Evolutionary conservation across 371 early-diverging fungal species (phyloP).

Genomic region (Coemansia sp.): DNA sequence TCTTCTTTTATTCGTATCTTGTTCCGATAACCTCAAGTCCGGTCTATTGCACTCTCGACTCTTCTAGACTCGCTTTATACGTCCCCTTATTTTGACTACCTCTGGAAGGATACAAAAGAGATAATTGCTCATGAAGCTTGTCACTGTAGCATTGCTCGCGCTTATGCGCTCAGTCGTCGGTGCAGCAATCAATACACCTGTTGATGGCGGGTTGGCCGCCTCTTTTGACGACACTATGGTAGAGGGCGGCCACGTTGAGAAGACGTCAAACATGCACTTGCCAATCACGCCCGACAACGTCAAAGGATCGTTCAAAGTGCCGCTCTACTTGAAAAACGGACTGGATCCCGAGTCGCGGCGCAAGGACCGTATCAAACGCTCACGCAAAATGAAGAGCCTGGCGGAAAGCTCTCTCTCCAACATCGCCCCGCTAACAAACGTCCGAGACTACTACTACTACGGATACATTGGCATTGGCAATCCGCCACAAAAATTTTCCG

Average conservation of each 20-base stretch:
- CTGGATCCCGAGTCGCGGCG: slow-evolving; percentile 45
- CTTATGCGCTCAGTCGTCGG: slow-evolving; percentile 10
- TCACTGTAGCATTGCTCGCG: slow-evolving; percentile 11
- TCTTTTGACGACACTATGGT: slow-evolving; percentile 1
- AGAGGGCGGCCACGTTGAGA: slow-evolving; percentile 15
- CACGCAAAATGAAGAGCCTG: slow-evolving; percentile 34
- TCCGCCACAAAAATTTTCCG: slow-evolving; percentile 87
- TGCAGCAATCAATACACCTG: slow-evolving; percentile 14
- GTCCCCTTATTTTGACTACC: too few relatives aligned
- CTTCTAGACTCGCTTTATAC: too few relatives aligned
- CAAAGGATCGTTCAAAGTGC: slow-evolving; percentile 31
- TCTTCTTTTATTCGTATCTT: too few relatives aligned
- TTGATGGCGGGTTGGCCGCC: too few relatives aligned
- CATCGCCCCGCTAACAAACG: slow-evolving; percentile 70
- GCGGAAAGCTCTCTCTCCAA: slow-evolving; percentile 39
- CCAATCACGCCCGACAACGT: too few relatives aligned
- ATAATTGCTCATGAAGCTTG: slow-evolving; percentile 26
- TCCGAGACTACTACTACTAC: slow-evolving; percentile 92
- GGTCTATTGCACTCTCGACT: too few relatives aligned
- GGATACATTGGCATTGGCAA: slow-evolving; percentile 84
- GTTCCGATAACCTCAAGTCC: too few relatives aligned
- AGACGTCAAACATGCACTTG: too few relatives aligned
- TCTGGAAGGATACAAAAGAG: too few relatives aligned
- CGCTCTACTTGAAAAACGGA: slow-evolving; percentile 42
- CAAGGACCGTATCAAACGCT: slow-evolving; percentile 32